Conservation (phyloP, 345 rosid species). For the Gossypium thurberi region DNA sequence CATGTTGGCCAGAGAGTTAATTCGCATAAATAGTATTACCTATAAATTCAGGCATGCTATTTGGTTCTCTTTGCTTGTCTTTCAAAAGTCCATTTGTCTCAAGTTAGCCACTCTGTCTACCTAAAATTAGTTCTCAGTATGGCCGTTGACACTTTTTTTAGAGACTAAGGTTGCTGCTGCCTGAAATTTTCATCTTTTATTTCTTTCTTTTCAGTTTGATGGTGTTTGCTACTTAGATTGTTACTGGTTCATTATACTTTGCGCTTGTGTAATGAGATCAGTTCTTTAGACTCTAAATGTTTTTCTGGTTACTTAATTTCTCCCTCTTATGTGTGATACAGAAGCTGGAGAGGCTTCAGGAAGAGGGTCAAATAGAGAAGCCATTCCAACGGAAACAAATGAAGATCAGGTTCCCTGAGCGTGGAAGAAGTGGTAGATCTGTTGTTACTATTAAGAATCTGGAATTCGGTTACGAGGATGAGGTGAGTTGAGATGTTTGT, state of each 20-base stretch:
- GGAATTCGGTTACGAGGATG: constrained; percentile 65
- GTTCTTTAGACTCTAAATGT: background rate
- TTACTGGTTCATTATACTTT: background rate
- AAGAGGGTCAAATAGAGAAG: constrained; percentile 79
- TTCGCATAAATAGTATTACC: background rate
- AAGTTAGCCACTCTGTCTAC: background rate
- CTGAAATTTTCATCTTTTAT: background rate
- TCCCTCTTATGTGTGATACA: constrained; percentile 20
- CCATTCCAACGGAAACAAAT: constrained; percentile 85
- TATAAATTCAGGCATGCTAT: background rate
- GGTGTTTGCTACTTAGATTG: background rate
- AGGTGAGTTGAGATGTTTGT: constrained; percentile 36
- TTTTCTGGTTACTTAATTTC: constrained; percentile 8
- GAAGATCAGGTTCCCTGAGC: constrained; percentile 96
- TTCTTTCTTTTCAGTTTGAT: background rate
- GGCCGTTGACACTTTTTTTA: background rate
- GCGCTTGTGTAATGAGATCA: background rate
- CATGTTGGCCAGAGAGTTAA: background rate
- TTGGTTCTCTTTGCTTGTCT: background rate
- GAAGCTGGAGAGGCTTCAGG: constrained; percentile 86
- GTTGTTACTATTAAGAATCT: constrained; percentile 60
- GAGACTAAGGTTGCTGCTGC: background rate
- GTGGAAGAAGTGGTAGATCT: constrained; percentile 82
- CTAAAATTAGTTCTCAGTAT: background rate
- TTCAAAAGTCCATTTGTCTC: background rate